Evolutionary conservation across 208 protist species (phyloP).

Genomic region (Crithidia sp.): DNA sequence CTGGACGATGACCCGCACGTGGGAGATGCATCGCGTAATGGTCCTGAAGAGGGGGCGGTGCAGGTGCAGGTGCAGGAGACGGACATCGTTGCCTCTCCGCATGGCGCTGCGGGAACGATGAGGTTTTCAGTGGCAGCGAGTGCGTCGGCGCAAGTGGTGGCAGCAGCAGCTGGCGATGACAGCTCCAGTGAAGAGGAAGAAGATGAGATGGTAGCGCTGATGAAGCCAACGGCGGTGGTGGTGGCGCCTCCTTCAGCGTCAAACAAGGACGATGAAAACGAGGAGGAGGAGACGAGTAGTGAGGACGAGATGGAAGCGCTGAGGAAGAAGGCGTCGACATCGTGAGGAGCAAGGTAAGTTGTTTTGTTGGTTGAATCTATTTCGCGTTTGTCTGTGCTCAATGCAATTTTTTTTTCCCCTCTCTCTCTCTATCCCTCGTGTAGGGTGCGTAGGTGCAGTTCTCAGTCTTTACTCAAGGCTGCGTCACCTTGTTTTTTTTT

Average conservation of each 20-base stretch:
- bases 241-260: neutral
- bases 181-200: slow-evolving; percentile 27
- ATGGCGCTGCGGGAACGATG: slow-evolving; percentile 15
- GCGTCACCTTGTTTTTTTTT: too few species aligned
- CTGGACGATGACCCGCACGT: slow-evolving; percentile 17
- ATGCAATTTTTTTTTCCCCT: too few species aligned
- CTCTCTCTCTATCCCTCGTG: too few species aligned
- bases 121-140: slow-evolving; percentile 11
- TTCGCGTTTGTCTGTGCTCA: too few species aligned
- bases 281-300: slow-evolving; percentile 39
- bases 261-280: slow-evolving; percentile 2
- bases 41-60: slow-evolving; percentile 6
- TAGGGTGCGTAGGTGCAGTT: too few species aligned
- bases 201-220: slow-evolving; percentile 43
- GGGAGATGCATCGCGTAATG: neutral
- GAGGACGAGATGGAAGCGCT: slow-evolving; percentile 59
- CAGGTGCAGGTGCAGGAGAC: slow-evolving; percentile 34
- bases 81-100: slow-evolving; percentile 24
- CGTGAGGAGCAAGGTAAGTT: neutral
- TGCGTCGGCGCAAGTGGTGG: neutral
- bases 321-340: slow-evolving; percentile 6
- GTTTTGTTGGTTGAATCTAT: neutral
- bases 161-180: neutral
- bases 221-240: neutral
- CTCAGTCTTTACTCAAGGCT: too few species aligned